Evolutionary conservation across 1,284 basidiomycete genomes (phyloP).

Genomic region (Peniophora sp.): DNA sequence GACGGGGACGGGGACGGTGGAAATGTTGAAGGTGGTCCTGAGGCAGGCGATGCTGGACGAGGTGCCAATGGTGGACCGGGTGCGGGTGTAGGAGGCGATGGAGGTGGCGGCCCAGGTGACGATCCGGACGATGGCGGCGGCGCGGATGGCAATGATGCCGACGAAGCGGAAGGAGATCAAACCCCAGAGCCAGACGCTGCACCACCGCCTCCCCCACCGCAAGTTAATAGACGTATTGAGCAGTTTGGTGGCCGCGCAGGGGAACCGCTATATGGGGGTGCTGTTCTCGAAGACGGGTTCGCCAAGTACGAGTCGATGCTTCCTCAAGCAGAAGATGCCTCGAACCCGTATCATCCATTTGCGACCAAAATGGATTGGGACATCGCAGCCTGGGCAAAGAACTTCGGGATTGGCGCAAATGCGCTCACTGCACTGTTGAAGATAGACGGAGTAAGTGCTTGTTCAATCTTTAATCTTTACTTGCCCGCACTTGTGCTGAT

Average conservation of each 20-base stretch:
- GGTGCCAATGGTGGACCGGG: no score
- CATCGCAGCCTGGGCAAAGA: slow-evolving; percentile 14
- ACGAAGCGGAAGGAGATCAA: no score
- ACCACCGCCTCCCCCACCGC: background rate
- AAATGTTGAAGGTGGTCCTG: no score
- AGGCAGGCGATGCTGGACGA: no score
- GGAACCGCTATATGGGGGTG: background rate
- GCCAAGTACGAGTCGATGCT: background rate
- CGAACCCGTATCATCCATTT: slow-evolving; percentile 14
- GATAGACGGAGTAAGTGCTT: slow-evolving; percentile 12
- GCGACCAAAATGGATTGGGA: slow-evolving; percentile 13
- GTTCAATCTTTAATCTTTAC: background rate
- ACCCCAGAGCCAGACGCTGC: background rate
- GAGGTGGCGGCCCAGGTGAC: no score
- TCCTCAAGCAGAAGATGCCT: background rate
- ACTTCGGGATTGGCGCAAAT: slow-evolving; percentile 13
- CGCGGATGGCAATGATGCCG: no score
- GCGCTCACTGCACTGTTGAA: slow-evolving; percentile 12
- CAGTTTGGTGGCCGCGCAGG: background rate
- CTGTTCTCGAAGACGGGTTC: background rate
- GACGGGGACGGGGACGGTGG: no score
- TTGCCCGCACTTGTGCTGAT: background rate
- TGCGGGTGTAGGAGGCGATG: no score
- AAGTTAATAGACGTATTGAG: background rate
- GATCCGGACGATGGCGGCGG: no score